Evolutionary conservation across 2,329 filamentous ascomycete genomes (phyloP).

Genomic region (Dothideomycetidae sp.): DNA sequence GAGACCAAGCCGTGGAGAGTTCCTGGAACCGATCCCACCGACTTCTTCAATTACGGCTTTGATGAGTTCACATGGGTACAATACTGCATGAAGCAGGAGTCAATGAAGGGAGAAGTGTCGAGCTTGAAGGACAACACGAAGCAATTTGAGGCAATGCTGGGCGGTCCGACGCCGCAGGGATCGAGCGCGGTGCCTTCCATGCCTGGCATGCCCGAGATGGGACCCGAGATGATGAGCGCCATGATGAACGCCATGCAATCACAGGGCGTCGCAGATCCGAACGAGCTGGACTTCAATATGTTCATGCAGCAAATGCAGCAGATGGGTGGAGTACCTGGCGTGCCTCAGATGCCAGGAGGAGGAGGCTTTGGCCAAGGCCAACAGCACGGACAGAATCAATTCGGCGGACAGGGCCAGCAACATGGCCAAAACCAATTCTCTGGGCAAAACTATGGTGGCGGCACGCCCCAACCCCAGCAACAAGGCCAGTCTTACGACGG

Average conservation of each 20-base stretch:
- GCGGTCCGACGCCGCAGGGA: conserved; percentile 18
- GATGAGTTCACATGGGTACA: conserved; percentile 97
- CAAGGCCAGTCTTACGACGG: conserved; percentile 19
- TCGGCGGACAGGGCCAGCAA: conserved; percentile 12
- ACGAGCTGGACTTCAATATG: conserved; percentile 38
- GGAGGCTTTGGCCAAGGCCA: conserved; percentile 8
- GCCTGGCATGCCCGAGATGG: conserved; percentile 35
- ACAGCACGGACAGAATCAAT: conserved; percentile 13
- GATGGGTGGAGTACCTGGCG: conserved; percentile 26
- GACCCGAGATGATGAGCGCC: conserved; percentile 43
- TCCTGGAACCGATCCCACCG: conserved; percentile 83
- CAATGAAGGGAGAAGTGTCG: conserved; percentile 59
- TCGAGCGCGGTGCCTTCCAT: conserved; percentile 24
- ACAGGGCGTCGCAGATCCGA: conserved; percentile 37
- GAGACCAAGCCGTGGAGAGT: conserved; percentile 86
- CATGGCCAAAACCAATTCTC: conserved; percentile 12
- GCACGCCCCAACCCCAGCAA: conserved; percentile 9
- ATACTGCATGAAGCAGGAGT: conserved; percentile 80
- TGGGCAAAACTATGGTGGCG: conserved; percentile 3
- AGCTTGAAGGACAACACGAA: conserved; percentile 56
- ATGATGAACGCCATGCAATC: conserved; percentile 43
- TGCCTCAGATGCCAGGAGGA: conserved; percentile 11
- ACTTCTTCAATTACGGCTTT: conserved; percentile 99
- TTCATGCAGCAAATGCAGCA: conserved; percentile 41
- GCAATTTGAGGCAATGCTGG: conserved; percentile 47